Evolutionary conservation across 306 rosid species (phyloP), one percentile per base, ranked within the genome.

Genomic region (Cyclanthera cordifolia): DNA sequence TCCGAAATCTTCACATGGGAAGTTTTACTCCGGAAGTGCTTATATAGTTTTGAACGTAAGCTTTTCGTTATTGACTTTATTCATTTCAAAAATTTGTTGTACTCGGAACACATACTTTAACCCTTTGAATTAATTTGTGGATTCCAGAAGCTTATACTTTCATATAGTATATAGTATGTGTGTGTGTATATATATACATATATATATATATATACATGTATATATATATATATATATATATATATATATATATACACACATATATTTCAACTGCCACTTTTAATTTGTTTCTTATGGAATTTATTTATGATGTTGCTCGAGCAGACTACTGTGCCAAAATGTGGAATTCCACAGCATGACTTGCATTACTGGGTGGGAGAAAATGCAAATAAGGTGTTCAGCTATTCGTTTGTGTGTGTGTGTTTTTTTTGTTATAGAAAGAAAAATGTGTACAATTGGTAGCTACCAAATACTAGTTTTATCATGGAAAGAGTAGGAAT

Each of bases 331-430:
- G 70, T 82, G 67, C 90, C 86, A 6, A 87, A 84, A 77, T 77
- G 10, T 70, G 88, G 89, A 50, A 70, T 84, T 74, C 88, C 93
- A 64, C 88, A 76, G 72, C 90, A 89, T 72, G 95, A 92, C 68
- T 77, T 89, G 59, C 98, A 92, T 75, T 92, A 83, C 80, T 92
- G 96, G 96, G 78, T 86, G 37, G 96, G 96, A 84, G 84, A 80
- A 19, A 14, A 49, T 4, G 25, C 53, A 56, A 37, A 43, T n/a
- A 55, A 71, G 75, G 67, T 71, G 32, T 16, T 53, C 39, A 70
- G 25, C 55, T 56, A 71, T 28, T 48, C 17, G 8, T 23, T 11
- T 53, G 14, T 19, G n/a, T 28, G 28, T 32, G 6, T 17, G 4
- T 30, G 30, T 28, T 32, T 28, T 57, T 30, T 58, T 28, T 32